Evolutionary conservation across 495 filamentous ascomycete genomes (phyloP), one percentile per base, ranked within the genome.

Genomic region (Penicillium subrubescens): DNA sequence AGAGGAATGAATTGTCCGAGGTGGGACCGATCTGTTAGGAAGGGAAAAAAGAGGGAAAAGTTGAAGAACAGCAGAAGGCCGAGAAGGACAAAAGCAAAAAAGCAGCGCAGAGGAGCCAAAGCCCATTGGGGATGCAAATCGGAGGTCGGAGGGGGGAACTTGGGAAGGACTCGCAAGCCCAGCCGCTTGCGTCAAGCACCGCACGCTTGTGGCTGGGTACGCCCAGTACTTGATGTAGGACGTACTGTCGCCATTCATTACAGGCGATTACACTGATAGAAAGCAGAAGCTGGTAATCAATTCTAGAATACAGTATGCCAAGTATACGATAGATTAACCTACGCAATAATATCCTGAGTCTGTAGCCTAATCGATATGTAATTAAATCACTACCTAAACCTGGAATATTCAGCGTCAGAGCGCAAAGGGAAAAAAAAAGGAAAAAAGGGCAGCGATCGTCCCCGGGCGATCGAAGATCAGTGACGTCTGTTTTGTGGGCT

Each of bases 111-210:
- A 15, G 17, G 33, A 55, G 52, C 48, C 31, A 23, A 59, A 27
- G 59, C 48, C 59, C 41, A 60, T 63, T 59, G 56, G 60, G 56
- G 64, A 51, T 54, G 53, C 57, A 33, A 12, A 51, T 60, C 60
- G 31, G 34, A 27, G 25, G 25, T n/a, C n/a, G n/a, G n/a, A n/a
- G n/a, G n/a, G n/a, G n/a, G n/a, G n/a, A n/a, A n/a, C n/a, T n/a
- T 1, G 17, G n/a, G 21, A 39, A 46, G 57, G 43, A 34, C 27
- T 60, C 57, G 57, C 41, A 59, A 31, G 19, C 65, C 67, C 66
- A 68, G 71, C 69, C 71, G 70, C 69, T 70, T 74, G 71, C 71
- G 71, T 74, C 71, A 74, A 74, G 64, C 27, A 41, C 33, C 19
- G 35, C 59, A 57, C 58, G 60, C 59, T 46, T 54, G 71, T 70